Evolutionary conservation across 805 yeast genomes (phyloP), one percentile per base, ranked within the genome.

Genomic region (Saturnispora bothae): DNA sequence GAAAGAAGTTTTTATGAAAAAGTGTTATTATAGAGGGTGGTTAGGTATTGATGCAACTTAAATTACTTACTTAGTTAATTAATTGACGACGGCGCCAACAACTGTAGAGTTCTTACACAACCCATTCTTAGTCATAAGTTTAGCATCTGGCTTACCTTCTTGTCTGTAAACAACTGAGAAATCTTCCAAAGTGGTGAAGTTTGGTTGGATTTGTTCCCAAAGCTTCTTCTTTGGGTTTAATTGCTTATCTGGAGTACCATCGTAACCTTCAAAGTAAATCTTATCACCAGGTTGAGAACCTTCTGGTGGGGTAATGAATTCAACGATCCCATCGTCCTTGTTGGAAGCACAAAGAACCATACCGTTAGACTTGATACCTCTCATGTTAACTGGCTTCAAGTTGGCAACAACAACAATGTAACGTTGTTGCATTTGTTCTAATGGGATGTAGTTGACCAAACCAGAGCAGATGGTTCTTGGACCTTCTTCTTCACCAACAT

Each of bases 401-500:
- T 94, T 94, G 51, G 96, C 95, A 52, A 92, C 86, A 41, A 81
- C 80, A 33, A 92, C 81, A 36, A 89, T 94, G 52, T 73, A 73
- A 61, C 97, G 80, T 61, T 84, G 75, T 72, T 92, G 98, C 95
- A 92, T 81, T 31, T 82, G 94, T 65, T 92, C 97, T 47, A 94
- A 60, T 29, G 95, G 78, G 57, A 83, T 71, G 64, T 83, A 77
- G 50, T 84, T 84, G 46, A 86, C 96, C 53, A 92, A 71, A 50
- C 99, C 99, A 10, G 96, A 84, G 68, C 98, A 92, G 41, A 92
- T 95, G 22, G 97, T 92, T 69, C 99, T 78, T 56, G 99, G 98
- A 43, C 94, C 94, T 59, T 84, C 95, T 45, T 70, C 88, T 53
- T 92, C 99, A 49, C 98, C 99, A 69, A 83, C 78, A 46, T 94